Evolutionary conservation across 441 rosid genomes (phyloP).

Genomic region (Mallotus repandus): DNA sequence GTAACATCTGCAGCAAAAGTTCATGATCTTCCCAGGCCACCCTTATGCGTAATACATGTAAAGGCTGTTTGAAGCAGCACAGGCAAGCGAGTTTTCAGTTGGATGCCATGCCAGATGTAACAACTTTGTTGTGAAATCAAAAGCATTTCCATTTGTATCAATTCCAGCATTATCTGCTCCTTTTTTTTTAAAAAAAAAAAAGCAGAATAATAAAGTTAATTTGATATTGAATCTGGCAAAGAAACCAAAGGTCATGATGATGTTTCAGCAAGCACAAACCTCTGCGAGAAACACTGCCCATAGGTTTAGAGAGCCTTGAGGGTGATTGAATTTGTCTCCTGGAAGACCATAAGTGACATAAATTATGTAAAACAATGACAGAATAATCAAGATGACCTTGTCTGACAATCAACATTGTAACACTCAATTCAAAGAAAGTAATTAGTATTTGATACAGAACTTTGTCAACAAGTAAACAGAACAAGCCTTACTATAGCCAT

Average conservation of each 20-base stretch:
- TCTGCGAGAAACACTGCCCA: conserved; percentile 86
- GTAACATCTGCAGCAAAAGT: conserved; percentile 9
- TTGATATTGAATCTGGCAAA: background rate
- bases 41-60: conserved; percentile 94
- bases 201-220: background rate
- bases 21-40: conserved; percentile 22
- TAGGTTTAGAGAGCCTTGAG: conserved; percentile 76
- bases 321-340: conserved; percentile 84
- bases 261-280: conserved; percentile 35
- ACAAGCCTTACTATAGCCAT: background rate
- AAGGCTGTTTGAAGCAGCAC: conserved; percentile 98
- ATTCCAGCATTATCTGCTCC: conserved; percentile 72
- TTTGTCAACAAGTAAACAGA: background rate
- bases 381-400: background rate
- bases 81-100: conserved; percentile 83
- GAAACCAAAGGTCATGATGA: background rate
- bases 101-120: conserved; percentile 99
- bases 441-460: background rate
- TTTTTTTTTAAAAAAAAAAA: conserved; percentile 7
- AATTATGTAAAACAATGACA: background rate
- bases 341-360: background rate
- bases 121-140: conserved; percentile 84
- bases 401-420: background rate
- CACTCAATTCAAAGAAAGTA: background rate
- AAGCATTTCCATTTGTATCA: conserved; percentile 85